Base-by-base conservation (phyloP, 164 flowering plant genomes). In the Nelumbo lutea region DNA sequence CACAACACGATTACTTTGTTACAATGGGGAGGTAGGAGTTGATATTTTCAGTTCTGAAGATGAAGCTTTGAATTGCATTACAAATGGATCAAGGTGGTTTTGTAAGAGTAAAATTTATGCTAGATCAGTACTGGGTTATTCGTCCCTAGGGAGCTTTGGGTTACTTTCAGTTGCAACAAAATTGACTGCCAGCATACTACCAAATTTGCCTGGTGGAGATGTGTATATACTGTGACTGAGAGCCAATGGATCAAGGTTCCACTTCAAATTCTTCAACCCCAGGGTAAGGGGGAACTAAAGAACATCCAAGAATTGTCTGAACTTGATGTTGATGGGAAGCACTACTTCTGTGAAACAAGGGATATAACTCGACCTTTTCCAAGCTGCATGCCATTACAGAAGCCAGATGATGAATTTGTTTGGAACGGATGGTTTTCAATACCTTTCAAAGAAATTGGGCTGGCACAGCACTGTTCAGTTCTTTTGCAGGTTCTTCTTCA, bases 301-400 rank as follows among this genome's bases (percentile, higher is more conserved):
- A 95, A 87, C 82, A 73, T 87, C 71, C 91, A 85, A 67, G 99
- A 95, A 59, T 65, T 95, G 68, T 71, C 86, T 47, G 99, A 95
- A 42, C 83, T 89, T 69, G 97, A 95, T 41, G 86, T 95, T 81
- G 99, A 95, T 78, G 99, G 97, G 78, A 95, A 95, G 78, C 92
- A 95, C 72, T 95, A 86, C 75, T 95, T 95, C 60, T 95, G 94
- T 78, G 99, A 95, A 75, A 85, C 91, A 27, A 27, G 27, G 27
- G 27, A 27, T 27, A 27, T 27, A 27, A 27, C 27, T 27, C 27
- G 27, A 27, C 27, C 97, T 69, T 95, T 95, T 72, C 99, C 99
- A 1, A 95, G 98, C 70, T 86, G 80, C 5, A 85, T 95, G 27
- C 27, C 27, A 0, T 27, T 27, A 27, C 27, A 27, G 27, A 27